Evolutionary conservation across 345 rosid genomes (phyloP).

Genomic region (Bruguiera sexangula): DNA sequence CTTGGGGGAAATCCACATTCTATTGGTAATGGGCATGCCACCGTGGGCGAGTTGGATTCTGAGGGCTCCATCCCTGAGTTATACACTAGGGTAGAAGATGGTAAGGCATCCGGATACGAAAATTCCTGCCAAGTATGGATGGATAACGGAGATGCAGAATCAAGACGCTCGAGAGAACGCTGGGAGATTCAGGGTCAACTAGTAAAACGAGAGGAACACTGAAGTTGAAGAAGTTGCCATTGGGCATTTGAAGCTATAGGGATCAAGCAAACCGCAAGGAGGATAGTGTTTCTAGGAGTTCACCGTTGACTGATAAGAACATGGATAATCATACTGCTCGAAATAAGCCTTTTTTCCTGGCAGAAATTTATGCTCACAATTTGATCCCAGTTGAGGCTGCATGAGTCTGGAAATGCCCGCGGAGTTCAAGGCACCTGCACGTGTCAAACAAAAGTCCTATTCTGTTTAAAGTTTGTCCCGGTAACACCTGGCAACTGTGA

Average conservation of each 20-base stretch:
- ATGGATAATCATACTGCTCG: constrained; percentile 32
- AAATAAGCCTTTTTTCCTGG: constrained; percentile 34
- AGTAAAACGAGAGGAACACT: constrained; percentile 72
- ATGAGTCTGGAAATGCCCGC: constrained; percentile 64
- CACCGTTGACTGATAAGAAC: constrained; percentile 42
- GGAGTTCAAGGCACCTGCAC: constrained; percentile 53
- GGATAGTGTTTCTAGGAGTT: constrained; percentile 29
- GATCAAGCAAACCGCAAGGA: constrained; percentile 57
- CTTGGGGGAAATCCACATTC: constrained; percentile 36
- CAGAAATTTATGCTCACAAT: constrained; percentile 43
- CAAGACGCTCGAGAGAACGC: constrained; percentile 35
- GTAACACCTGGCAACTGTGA: constrained; percentile 22
- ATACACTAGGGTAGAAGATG: constrained; percentile 27
- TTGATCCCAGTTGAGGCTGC: constrained; percentile 44
- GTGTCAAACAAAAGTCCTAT: constrained; percentile 61
- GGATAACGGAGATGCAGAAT: constrained; percentile 41
- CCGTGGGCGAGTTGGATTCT: constrained; percentile 49
- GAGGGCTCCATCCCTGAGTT: constrained; percentile 50
- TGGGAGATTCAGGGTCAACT: constrained; percentile 40
- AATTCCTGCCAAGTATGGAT: constrained; percentile 26
- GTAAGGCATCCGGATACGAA: constrained; percentile 31
- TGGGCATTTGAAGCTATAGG: constrained; percentile 60
- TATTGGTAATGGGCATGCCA: constrained; percentile 42
- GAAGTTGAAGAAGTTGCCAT: constrained; percentile 69
- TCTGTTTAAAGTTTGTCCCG: constrained; percentile 6